Percentiles rank a stretch among this genome's conserved stretches.
Conservation (phyloP, 2,329 filamentous ascomycete species). For the Neonectria neomacrospora region DNA sequence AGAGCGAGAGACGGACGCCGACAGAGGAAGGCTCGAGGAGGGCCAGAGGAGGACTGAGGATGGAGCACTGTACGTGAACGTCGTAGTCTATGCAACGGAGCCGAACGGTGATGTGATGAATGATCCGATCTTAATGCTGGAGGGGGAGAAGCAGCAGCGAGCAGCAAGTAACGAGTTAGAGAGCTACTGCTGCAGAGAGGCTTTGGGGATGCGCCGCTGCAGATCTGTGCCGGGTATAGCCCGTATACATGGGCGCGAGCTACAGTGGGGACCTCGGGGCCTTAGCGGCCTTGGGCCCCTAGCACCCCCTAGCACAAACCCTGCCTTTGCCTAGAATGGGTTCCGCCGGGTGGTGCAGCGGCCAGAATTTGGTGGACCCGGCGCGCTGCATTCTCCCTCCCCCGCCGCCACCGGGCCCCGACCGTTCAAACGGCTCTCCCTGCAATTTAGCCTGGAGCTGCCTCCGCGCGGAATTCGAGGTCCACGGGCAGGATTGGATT, state of each 20-base stretch:
- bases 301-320: neutral
- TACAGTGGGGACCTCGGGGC: slow-evolving; percentile 1
- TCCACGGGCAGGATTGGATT: too few relatives aligned
- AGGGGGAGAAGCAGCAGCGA: slow-evolving; percentile 8
- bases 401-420: slow-evolving; percentile 23
- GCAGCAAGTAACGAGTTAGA: neutral
- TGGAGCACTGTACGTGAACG: neutral
- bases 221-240: slow-evolving; percentile 3
- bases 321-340: neutral
- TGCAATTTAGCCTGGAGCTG: slow-evolving; percentile 22
- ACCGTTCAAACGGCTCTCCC: slow-evolving; percentile 28
- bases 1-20: neutral
- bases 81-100: neutral
- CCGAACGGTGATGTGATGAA: neutral
- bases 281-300: neutral
- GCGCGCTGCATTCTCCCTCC: slow-evolving; percentile 8
- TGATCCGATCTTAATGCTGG: neutral
- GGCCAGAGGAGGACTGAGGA: neutral
- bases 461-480: neutral
- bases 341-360: neutral
- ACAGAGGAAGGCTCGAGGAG: neutral
- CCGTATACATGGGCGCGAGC: neutral
- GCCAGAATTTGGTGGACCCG: slow-evolving; percentile 15
- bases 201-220: slow-evolving; percentile 16
- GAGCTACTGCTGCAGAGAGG: neutral